Conservation (phyloP, 139 green algal genomes). For the Micractinium conductrix region DNA sequence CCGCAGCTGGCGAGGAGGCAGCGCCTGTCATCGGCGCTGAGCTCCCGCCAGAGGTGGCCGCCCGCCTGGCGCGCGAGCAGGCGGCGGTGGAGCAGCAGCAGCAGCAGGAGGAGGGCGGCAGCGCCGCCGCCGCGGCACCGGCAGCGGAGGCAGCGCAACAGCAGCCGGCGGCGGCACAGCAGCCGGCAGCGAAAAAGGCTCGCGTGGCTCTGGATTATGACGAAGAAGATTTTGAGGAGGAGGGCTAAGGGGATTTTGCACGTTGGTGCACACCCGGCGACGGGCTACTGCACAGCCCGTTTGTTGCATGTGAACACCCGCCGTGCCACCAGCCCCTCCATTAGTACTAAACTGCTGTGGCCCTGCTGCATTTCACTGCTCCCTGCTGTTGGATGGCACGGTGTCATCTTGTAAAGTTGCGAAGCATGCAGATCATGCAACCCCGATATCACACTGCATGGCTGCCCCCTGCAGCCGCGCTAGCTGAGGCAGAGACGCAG, state of each 20-base stretch:
- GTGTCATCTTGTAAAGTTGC: too few species aligned
- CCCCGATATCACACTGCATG: too few species aligned
- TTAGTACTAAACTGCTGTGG: too few species aligned
- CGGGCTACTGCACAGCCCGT: too few species aligned
- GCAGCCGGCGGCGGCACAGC: neutral
- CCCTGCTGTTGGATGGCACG: too few species aligned
- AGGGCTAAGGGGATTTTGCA: neutral
- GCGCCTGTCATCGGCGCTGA: constrained; percentile 19
- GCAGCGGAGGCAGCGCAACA: neutral
- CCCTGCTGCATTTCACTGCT: too few species aligned
- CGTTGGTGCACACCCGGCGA: too few species aligned
- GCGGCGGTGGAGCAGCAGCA: constrained; percentile 29
- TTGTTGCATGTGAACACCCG: too few species aligned
- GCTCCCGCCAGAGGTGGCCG: constrained; percentile 22
- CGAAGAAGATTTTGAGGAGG: constrained; percentile 33
- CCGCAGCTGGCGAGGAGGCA: neutral
- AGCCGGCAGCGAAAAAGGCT: constrained; percentile 15
- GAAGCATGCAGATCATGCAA: too few species aligned
- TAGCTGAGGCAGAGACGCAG: too few species aligned
- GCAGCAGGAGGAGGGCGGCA: constrained; percentile 4
- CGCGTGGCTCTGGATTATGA: neutral
- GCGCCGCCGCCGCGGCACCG: neutral
- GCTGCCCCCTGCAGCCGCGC: too few species aligned
- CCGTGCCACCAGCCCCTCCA: too few species aligned
- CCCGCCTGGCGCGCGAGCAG: neutral